Evolutionary conservation across 768 basidiomycete species (phyloP), one percentile per base, ranked within the genome.

Genomic region (Asterophora parasitica): DNA sequence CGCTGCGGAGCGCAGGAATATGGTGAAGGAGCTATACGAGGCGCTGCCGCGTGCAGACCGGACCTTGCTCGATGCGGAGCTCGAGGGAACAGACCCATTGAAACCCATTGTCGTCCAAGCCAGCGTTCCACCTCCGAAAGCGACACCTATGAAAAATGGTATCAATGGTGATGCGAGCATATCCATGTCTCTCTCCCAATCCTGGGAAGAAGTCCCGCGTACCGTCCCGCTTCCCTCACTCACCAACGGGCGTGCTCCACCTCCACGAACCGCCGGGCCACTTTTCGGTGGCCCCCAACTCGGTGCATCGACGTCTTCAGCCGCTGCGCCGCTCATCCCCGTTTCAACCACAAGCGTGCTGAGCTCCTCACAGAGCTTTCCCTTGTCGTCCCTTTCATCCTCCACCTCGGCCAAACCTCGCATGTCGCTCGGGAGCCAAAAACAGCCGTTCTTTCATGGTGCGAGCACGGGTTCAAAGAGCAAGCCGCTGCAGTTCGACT

Each of bases 11-110:
- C 75, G 88, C n/a, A 75, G 75, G 20, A 74, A 77, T 52, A 83
- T 83, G 72, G 78, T 90, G 48, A 76, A 82, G 26, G 85, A 88
- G 32, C 66, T 89, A n/a, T 76, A 85, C 52, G 65, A 74, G 1
- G 69, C 80, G 0, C 70, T 92, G 36, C 79, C 88, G 0, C 64
- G 69, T 2, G 73, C 81, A 0, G 87, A 91, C 58, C 78, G 83
- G 13, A 68, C 72, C 10, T 60, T 84, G 17, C 64, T 88, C 1
- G 87, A 88, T 52, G 65, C 70, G 2, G 81, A 84, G 50, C 64
- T 88, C 6, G 77, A 75, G 23, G 23, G 23, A 23, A 23, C 23
- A 23, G 23, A 23, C 6, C 23, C 23, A 6, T 23, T 23, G 23
- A 23, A 23, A 23, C 23, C 23, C 23, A 23, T 23, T 23, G 3